A percentile compares a stretch with the other conserved stretches of the same genome.
Evolutionary conservation across 1,139 yeast genomes (phyloP).

Genomic region (Blastobotrys arbuscula): DNA sequence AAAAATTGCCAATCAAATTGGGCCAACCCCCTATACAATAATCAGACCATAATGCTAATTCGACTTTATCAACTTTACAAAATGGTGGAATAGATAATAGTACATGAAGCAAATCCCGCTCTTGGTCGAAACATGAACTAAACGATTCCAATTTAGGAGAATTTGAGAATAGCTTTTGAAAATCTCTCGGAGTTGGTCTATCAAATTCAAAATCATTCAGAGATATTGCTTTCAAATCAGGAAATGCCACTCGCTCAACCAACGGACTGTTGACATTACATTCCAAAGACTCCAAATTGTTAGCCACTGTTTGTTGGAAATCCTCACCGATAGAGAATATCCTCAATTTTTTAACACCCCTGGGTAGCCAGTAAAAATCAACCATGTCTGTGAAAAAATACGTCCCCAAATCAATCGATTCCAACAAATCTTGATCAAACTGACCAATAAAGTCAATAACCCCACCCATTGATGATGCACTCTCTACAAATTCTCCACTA

Average conservation of each 20-base stretch:
- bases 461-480: not conserved
- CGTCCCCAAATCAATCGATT: not conserved
- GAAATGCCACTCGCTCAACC: constrained; percentile 1
- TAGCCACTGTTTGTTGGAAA: not conserved
- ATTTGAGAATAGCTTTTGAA: not conserved
- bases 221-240: not conserved
- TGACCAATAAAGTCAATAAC: not conserved
- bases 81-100: not conserved
- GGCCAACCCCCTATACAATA: constrained; percentile 2
- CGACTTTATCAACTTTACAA: not conserved
- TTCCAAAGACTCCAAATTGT: not conserved
- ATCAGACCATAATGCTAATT: constrained; percentile 6
- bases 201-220: constrained; percentile 5
- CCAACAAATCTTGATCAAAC: not conserved
- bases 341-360: not conserved
- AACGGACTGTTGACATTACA: not conserved
- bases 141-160: constrained; percentile 1
- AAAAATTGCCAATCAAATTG: not conserved
- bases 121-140: constrained; percentile 3
- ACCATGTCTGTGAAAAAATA: constrained; percentile 4
- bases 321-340: not conserved
- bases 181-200: not conserved
- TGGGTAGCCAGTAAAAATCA: constrained; percentile 5
- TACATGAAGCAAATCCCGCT: constrained; percentile 1
- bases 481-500: not conserved